These are phyloP conservation scores for Chionographis japonica DNA, from an alignment of 106 monocot species.

Conservation along the genomic window DNA sequence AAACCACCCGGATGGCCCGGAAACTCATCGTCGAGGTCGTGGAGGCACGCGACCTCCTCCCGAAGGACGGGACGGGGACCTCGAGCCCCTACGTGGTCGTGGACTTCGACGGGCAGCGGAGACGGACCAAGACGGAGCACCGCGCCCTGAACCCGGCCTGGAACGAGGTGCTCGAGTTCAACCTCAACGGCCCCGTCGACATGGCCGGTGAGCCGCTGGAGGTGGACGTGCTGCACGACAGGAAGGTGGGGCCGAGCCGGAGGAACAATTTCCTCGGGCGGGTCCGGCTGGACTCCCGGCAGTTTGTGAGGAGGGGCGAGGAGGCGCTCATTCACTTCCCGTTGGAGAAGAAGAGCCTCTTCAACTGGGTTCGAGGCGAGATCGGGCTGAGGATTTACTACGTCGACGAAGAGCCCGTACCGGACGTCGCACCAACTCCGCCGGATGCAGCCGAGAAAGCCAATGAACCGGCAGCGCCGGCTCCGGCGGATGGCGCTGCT, in stretches of 20 bases:
- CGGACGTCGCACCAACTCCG: slow-evolving; percentile 18
- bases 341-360: slow-evolving; percentile 85
- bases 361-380: slow-evolving; percentile 72
- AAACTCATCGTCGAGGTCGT: slow-evolving; percentile 88
- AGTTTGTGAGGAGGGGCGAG: slow-evolving; percentile 69
- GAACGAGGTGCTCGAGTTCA: slow-evolving; percentile 71
- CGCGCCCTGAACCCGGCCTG: slow-evolving; percentile 68
- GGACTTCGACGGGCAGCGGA: slow-evolving; percentile 83
- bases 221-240: slow-evolving; percentile 64
- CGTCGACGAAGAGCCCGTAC: slow-evolving; percentile 44
- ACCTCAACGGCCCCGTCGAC: slow-evolving; percentile 7
- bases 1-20: slow-evolving; percentile 20
- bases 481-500: not conserved
- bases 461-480: not conserved
- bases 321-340: slow-evolving; percentile 79
- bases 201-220: slow-evolving; percentile 46
- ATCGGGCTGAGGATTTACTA: slow-evolving; percentile 67
- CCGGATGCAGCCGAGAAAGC: slow-evolving; percentile 8
- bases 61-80: slow-evolving; percentile 78
- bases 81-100: slow-evolving; percentile 77
- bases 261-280: slow-evolving; percentile 72
- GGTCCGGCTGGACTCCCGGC: slow-evolving; percentile 53
- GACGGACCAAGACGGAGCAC: slow-evolving; percentile 49
- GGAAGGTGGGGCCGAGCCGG: slow-evolving; percentile 40
- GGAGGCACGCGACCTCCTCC: slow-evolving; percentile 71